Evolutionary conservation across 306 rosid species (phyloP).

Genomic region (barrel medic (Medicago truncatula)): DNA sequence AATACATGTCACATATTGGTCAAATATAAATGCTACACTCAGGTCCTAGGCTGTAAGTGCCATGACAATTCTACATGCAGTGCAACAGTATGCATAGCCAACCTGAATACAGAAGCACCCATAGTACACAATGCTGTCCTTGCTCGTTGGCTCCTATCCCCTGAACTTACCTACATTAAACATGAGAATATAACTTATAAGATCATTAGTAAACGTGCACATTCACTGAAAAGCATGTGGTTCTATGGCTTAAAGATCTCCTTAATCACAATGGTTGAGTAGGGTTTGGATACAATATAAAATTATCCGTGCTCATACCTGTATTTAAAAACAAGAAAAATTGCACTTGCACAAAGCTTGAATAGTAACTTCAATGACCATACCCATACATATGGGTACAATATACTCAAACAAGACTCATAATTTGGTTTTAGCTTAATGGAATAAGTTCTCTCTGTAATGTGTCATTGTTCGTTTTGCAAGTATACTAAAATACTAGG

Average conservation of each 20-base stretch:
- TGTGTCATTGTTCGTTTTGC: neutral
- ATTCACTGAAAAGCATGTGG: constrained; percentile 24
- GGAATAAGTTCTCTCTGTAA: neutral
- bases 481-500: neutral
- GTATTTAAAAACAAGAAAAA: neutral
- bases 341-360: neutral
- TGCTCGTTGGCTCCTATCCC: constrained; percentile 80
- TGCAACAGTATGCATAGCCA: constrained; percentile 37
- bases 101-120: constrained; percentile 99
- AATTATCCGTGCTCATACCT: neutral
- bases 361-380: neutral
- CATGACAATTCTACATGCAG: constrained; percentile 19
- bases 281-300: neutral
- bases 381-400: neutral
- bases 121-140: constrained; percentile 79
- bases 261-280: neutral
- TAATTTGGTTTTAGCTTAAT: neutral
- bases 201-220: constrained; percentile 33
- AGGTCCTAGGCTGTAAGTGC: constrained; percentile 27
- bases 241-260: constrained; percentile 33
- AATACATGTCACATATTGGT: neutral
- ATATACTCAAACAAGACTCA: neutral
- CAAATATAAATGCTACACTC: constrained; percentile 18
- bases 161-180: constrained; percentile 68
- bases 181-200: constrained; percentile 31